phyloP scores from a whole-genome alignment of 305 asterid genomes.

The Solanum hybrid region DNA sequence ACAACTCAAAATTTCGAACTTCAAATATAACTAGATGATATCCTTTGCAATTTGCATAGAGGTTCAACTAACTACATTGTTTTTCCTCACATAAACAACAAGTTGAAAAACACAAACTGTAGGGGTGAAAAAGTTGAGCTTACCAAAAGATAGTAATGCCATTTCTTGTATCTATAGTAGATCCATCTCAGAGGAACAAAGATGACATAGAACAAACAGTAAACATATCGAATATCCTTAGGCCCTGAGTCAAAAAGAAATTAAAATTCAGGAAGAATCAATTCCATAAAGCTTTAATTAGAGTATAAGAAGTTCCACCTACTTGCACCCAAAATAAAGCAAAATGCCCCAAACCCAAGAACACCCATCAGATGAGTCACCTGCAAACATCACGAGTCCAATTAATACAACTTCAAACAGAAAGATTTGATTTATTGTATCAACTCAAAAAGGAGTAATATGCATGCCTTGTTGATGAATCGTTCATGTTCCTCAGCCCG shows the following conservation, averaged over 20 bases:
- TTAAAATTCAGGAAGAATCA: neutral
- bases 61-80: neutral
- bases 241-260: slow-evolving; percentile 59
- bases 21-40: neutral
- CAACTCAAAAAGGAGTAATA: neutral
- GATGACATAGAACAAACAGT: slow-evolving; percentile 70
- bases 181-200: slow-evolving; percentile 97
- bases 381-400: slow-evolving; percentile 25
- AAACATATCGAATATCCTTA: slow-evolving; percentile 76
- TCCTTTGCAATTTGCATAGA: neutral
- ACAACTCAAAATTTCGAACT: neutral
- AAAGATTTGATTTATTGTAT: neutral
- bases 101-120: neutral
- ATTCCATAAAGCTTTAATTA: neutral
- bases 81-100: neutral
- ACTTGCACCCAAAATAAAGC: slow-evolving; percentile 97
- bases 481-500: slow-evolving; percentile 94
- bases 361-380: slow-evolving; percentile 89
- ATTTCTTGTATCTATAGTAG: slow-evolving; percentile 90
- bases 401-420: neutral
- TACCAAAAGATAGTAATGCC: slow-evolving; percentile 95
- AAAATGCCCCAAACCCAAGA: slow-evolving; percentile 90
- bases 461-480: slow-evolving; percentile 67
- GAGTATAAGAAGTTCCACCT: slow-evolving; percentile 18
- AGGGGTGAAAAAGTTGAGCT: slow-evolving; percentile 7